These are phyloP conservation scores for Tetraselmis chui DNA, from an alignment of 139 green algal genomes.

Conservation along the genomic window DNA sequence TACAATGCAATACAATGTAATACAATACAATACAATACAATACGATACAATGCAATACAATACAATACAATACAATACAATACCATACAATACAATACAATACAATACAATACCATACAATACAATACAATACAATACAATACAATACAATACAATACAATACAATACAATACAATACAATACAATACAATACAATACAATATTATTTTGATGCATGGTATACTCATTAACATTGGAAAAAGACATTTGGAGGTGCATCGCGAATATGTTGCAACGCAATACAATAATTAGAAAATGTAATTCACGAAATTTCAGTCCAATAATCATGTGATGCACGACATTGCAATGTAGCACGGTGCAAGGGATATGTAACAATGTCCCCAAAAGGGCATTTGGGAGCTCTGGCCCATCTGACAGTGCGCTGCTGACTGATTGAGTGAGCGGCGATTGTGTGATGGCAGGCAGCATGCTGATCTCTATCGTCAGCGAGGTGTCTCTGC, in stretches of 20 bases:
- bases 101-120: neutral
- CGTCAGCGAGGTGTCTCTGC: neutral
- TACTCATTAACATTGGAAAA: too few relatives aligned
- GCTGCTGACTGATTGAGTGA: too few relatives aligned
- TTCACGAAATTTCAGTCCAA: neutral
- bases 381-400: too few relatives aligned
- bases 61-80: too few relatives aligned
- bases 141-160: slow-evolving; percentile 1
- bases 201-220: too few relatives aligned
- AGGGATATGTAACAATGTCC: too few relatives aligned
- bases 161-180: slow-evolving; percentile 2
- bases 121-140: neutral
- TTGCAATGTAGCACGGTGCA: neutral
- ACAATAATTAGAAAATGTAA: neutral
- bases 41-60: too few relatives aligned
- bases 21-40: too few relatives aligned
- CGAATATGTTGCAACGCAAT: neutral
- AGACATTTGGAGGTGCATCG: too few relatives aligned
- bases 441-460: too few relatives aligned
- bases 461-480: neutral
- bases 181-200: neutral
- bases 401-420: too few relatives aligned
- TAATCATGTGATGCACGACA: neutral
- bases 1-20: too few relatives aligned
- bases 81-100: neutral